Evolutionary conservation across 2,329 filamentous ascomycete species (phyloP).

Genomic region (Clonostachys sp.): DNA sequence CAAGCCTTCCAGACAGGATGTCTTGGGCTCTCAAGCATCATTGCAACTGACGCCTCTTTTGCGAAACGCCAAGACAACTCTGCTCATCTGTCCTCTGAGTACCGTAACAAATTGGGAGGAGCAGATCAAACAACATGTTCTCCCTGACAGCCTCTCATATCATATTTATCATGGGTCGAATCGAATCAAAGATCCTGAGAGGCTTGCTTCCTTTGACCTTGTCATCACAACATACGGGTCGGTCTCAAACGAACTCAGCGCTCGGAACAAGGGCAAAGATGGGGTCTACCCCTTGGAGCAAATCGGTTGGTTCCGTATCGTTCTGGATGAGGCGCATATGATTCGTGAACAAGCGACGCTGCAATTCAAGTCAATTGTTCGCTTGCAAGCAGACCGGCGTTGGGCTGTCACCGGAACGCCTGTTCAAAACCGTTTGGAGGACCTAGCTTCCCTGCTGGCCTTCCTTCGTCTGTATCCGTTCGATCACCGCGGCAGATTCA

Average conservation of each 20-base stretch:
- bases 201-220: conserved; percentile 71
- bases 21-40: conserved; percentile 24
- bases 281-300: conserved; percentile 64
- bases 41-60: conserved; percentile 47
- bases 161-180: conserved; percentile 85
- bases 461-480: conserved; percentile 86
- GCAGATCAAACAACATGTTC: conserved; percentile 81
- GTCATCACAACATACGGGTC: conserved; percentile 93
- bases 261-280: conserved; percentile 55
- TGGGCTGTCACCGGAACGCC: conserved; percentile 99
- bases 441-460: conserved; percentile 79
- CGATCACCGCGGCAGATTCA: conserved; percentile 71
- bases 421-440: conserved; percentile 89
- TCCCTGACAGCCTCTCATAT: conserved; percentile 58
- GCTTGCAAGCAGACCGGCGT: conserved; percentile 71
- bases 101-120: conserved; percentile 93
- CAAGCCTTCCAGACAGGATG: conserved; percentile 24
- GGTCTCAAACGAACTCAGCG: conserved; percentile 71
- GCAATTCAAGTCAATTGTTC: conserved; percentile 81
- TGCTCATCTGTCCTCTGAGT: conserved; percentile 85
- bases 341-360: conserved; percentile 82
- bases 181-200: conserved; percentile 63
- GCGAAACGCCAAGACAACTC: conserved; percentile 71
- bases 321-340: conserved; percentile 90
- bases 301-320: conserved; percentile 88